Base-by-base conservation (phyloP, 163 green algal species). In the Coccomyxa subellipsoidea region DNA sequence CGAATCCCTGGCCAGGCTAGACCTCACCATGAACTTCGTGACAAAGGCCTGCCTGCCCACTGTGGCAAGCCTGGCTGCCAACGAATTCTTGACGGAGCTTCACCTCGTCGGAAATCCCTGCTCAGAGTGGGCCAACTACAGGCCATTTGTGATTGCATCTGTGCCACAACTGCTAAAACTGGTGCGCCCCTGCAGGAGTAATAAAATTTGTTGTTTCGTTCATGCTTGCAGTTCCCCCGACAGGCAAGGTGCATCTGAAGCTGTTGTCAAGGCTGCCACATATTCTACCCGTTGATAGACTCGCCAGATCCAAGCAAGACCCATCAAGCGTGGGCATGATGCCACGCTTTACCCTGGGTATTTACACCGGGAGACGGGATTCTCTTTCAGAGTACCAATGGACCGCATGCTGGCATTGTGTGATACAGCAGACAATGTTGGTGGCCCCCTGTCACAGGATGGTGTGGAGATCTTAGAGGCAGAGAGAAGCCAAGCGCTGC, bases 21-120 rank as follows among this genome's bases (percentile, higher is more conserved):
- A 98, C 87, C 88, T 98, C 0, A 98, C 95, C 4, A 87, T 96
- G 53, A 98, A 98, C 87, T 98, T 98, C 75, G 82, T 98, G 0
- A 77, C 77, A 35, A 81, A 85, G 37, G 59, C 79, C 7, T 85
- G 85, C 6, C 85, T 96, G 71, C 84, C 94, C 0, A 89, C 85
- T 25, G 38, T 97, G 38, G 27, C 69, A 40, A 94, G 88, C 83
- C 82, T 98, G 72, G 34, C 80, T 27, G 15, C 15, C 36, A 31
- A 54, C 54, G 15, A 21, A 25, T 35, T 29, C 32, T 84, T 98
- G 47, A 69, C 84, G 47, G 92, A 97, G 81, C 89, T 98, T 36
- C 93, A 91, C 85, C 89, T 98, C 27, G 82, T 94, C 70, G 94
- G 95, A 54, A 98, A 98, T 85, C 95, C 95, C 10, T 98, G 95